These are phyloP conservation scores for Sarocladium strictum DNA, from an alignment of 2,329 filamentous ascomycete genomes.

Conservation along the genomic window DNA sequence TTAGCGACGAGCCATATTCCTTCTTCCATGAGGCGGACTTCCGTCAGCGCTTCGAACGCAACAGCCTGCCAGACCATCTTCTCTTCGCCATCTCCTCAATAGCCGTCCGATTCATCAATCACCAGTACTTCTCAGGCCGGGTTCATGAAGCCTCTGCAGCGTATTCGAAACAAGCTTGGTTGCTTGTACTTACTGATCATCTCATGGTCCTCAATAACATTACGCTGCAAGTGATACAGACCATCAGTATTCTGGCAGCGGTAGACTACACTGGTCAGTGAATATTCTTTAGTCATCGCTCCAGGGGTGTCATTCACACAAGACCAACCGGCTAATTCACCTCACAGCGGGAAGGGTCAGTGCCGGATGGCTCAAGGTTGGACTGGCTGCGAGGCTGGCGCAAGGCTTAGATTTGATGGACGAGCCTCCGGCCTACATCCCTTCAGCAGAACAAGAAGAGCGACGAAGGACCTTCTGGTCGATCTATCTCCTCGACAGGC, in stretches of 20 bases:
- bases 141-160: background rate
- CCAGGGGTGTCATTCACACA: too few relatives aligned
- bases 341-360: slow-evolving; percentile 13
- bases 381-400: slow-evolving; percentile 24
- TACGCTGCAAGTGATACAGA: slow-evolving; percentile 24
- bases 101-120: slow-evolving; percentile 1
- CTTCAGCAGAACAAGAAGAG: slow-evolving; percentile 23
- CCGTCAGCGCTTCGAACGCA: background rate
- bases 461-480: slow-evolving; percentile 31
- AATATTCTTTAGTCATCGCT: too few relatives aligned
- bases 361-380: slow-evolving; percentile 30
- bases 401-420: slow-evolving; percentile 28
- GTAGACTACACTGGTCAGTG: slow-evolving; percentile 30
- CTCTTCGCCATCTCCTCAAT: background rate
- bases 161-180: slow-evolving; percentile 3
- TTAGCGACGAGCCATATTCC: slow-evolving; percentile 18
- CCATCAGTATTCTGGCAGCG: slow-evolving; percentile 28
- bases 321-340: background rate
- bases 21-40: slow-evolving; percentile 1
- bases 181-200: background rate
- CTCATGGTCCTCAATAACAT: slow-evolving; percentile 6
- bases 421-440: slow-evolving; percentile 19
- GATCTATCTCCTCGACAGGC: slow-evolving; percentile 29
- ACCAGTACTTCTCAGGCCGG: background rate
- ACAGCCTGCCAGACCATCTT: background rate